Percentiles rank a stretch among this genome's conserved stretches.
Conservation (phyloP, 768 basidiomycete species). For the Russula vinacea region DNA sequence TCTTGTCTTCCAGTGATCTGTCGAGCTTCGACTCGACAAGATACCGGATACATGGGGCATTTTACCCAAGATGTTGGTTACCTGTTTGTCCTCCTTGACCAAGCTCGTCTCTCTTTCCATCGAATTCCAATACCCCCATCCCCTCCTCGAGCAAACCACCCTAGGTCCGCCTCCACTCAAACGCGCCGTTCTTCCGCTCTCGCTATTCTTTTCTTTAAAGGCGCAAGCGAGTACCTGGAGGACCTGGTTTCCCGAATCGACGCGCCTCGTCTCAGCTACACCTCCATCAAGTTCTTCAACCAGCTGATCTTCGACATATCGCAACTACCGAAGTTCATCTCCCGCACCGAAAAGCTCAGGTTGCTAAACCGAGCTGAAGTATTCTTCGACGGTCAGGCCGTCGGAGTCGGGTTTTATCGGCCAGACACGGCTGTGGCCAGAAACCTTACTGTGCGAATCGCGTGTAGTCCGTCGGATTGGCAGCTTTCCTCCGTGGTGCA, state of each 20-base stretch:
- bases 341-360: neutral
- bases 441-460: neutral
- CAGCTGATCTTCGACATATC: neutral
- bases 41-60: neutral
- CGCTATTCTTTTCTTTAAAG: neutral
- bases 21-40: neutral
- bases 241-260: constrained; percentile 8
- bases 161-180: neutral
- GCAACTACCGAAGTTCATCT: neutral
- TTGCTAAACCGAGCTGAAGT: neutral
- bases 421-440: neutral
- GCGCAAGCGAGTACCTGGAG: constrained; percentile 8
- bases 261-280: neutral
- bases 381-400: neutral
- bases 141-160: neutral
- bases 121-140: neutral
- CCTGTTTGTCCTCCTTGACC: neutral
- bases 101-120: neutral
- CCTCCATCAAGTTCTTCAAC: neutral
- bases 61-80: neutral
- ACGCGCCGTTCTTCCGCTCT: constrained; percentile 5
- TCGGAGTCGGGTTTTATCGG: neutral
- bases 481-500: neutral
- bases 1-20: neutral
- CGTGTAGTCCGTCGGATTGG: neutral